Evolutionary conservation across 352 stramenopile genomes (phyloP), one percentile per base, ranked within the genome.

Genomic region (Globisporangium emineosum): DNA sequence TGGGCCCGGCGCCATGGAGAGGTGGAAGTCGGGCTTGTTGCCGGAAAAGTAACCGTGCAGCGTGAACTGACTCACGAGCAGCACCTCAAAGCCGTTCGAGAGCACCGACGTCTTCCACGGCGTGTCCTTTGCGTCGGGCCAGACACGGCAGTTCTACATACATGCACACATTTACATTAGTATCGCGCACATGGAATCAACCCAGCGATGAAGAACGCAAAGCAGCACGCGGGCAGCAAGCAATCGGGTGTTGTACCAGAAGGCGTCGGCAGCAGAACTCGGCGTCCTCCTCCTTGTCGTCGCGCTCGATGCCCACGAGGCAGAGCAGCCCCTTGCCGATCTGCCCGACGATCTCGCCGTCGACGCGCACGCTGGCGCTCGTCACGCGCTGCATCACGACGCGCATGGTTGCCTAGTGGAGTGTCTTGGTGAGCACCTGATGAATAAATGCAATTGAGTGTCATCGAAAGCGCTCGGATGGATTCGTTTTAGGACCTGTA

Each of bases 1-100:
- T 9, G 74, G 73, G 17, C 60, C 76, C 2, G 83, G 79, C 9
- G 76, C 51, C 87, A 96, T 96, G 21, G 86, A 76, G 62, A 94
- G 75, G 57, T 94, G 87, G 66, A 89, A 96, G 67, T 96, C 85
- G 25, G 87, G 87, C 50, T 93, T 96, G 77, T 96, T 96, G 66
- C 87, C 87, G 1, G 67, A 64, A 47, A 96, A 87, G 65, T 85
- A 90, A 15, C 83, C 84, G 64, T 92, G 77, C 45, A 96, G 74
- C 47, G 87, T 96, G 70, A 96, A 96, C 67, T 96, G 87, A 65
- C 86, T 94, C 59, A 96, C 84, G n/a, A 96, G 65, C 43, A 96
- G 66, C 69, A 96, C 79, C n/a, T 93, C 78, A 53, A 77, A 83
- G 54, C 76, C 81, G 35, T 88, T 89, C 35, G 53, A 76, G 43